Percentiles rank a stretch among this genome's conserved stretches.
Evolutionary conservation across 2,329 filamentous ascomycete genomes (phyloP).

Genomic region (Sordariomycetes sp.): DNA sequence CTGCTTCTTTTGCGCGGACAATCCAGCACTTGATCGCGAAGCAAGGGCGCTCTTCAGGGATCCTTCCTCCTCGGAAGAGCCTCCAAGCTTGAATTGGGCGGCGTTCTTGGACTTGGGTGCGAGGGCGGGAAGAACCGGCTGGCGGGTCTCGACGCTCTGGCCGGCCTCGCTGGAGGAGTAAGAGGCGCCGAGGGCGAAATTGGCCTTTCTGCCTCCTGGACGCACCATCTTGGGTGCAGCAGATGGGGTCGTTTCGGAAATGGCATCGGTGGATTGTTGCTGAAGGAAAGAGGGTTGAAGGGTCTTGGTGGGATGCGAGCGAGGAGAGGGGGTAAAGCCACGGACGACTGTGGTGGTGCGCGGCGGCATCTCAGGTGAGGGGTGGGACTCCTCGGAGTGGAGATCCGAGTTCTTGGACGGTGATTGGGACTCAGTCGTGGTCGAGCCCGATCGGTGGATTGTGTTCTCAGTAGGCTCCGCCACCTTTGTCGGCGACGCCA

Average conservation of each 20-base stretch:
- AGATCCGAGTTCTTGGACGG: slow-evolving; percentile 52
- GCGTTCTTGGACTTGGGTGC: slow-evolving; percentile 23
- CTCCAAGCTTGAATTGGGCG: slow-evolving; percentile 45
- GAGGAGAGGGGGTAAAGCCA: slow-evolving; percentile 66
- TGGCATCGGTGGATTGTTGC: slow-evolving; percentile 29
- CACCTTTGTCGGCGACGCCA: slow-evolving; percentile 31
- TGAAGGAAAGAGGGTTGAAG: slow-evolving; percentile 19
- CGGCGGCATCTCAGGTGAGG: slow-evolving; percentile 16
- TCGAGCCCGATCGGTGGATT: slow-evolving; percentile 27
- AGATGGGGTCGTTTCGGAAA: slow-evolving; percentile 51
- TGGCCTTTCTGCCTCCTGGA: slow-evolving; percentile 47
- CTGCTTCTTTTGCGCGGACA: slow-evolving; percentile 56
- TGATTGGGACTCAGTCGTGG: slow-evolving; percentile 32
- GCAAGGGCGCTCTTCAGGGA: slow-evolving; percentile 53
- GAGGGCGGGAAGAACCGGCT: slow-evolving; percentile 18
- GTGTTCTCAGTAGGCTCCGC: slow-evolving; percentile 12
- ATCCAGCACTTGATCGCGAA: slow-evolving; percentile 29
- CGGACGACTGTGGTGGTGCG: slow-evolving; percentile 59
- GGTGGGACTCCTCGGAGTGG: slow-evolving; percentile 17
- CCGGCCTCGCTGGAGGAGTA: slow-evolving; percentile 60
- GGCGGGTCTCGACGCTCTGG: slow-evolving; percentile 37
- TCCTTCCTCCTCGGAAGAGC: slow-evolving; percentile 67
- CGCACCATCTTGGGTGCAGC: slow-evolving; percentile 58
- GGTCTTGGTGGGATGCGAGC: slow-evolving; percentile 16
- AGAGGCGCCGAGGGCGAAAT: slow-evolving; percentile 68